Evolutionary conservation across 176 grass and related monocot species (phyloP).

Genomic region (Metroxylon sagu): DNA sequence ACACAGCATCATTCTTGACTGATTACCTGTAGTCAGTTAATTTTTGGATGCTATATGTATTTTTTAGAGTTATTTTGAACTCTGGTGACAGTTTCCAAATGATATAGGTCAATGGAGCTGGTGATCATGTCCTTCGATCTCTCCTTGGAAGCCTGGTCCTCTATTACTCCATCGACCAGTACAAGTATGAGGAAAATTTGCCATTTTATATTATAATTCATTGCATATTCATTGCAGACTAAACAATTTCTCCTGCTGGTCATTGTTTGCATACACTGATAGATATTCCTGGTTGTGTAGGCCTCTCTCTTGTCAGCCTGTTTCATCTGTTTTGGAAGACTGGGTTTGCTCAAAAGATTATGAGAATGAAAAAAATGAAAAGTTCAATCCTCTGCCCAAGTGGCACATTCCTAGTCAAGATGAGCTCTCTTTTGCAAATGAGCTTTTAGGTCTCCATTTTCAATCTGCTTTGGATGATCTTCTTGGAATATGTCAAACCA

Average conservation of each 20-base stretch:
- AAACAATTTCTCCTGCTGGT: constrained; percentile 9
- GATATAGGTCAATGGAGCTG: constrained; percentile 78
- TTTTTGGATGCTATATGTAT: background rate
- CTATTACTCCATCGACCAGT: constrained; percentile 79
- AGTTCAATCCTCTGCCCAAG: constrained; percentile 46
- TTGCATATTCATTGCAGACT: constrained; percentile 8
- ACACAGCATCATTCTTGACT: constrained; percentile 6
- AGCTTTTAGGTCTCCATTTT: constrained; percentile 75
- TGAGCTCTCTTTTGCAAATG: constrained; percentile 86
- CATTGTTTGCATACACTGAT: constrained; percentile 3
- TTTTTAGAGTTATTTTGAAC: constrained; percentile 12
- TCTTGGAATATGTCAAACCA: constrained; percentile 49
- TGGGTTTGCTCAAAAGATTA: constrained; percentile 85
- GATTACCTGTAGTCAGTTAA: background rate
- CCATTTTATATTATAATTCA: constrained; percentile 3
- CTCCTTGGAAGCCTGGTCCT: constrained; percentile 69
- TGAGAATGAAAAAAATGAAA: constrained; percentile 35
- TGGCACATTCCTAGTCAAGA: constrained; percentile 80
- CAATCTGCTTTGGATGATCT: constrained; percentile 82
- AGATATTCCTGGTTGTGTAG: constrained; percentile 29
- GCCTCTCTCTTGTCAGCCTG: constrained; percentile 45
- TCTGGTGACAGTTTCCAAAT: constrained; percentile 14
- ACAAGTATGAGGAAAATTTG: constrained; percentile 42
- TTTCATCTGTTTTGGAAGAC: constrained; percentile 57
- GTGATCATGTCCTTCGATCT: constrained; percentile 83